A percentile compares a stretch with the other conserved stretches of the same genome.
Conservation (phyloP, 768 basidiomycete species). For the Pleurotus citrinopileatus region DNA sequence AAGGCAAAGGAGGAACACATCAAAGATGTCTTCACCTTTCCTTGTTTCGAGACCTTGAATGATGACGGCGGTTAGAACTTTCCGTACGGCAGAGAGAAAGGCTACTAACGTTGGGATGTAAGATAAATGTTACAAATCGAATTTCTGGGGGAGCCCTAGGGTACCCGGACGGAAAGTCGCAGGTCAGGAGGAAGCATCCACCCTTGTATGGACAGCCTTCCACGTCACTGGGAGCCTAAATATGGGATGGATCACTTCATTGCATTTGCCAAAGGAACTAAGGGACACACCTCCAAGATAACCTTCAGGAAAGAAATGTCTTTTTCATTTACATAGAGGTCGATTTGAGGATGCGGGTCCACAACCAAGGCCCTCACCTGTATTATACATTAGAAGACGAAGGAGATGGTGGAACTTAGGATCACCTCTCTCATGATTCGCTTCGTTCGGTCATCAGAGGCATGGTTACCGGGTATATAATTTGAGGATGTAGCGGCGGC, state of each 20-base stretch:
- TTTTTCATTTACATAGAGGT: slow-evolving; percentile 23
- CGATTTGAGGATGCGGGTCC: slow-evolving; percentile 24
- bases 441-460: slow-evolving; percentile 19
- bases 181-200: slow-evolving; percentile 24
- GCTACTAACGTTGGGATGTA: slow-evolving; percentile 25
- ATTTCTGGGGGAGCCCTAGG: slow-evolving; percentile 27
- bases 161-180: slow-evolving; percentile 22
- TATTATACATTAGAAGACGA: neutral
- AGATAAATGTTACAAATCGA: slow-evolving; percentile 25
- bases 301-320: slow-evolving; percentile 27
- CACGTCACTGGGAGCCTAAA: slow-evolving; percentile 22
- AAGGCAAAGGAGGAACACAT: neutral
- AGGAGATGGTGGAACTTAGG: neutral
- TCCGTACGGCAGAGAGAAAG: neutral
- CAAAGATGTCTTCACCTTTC: slow-evolving; percentile 17
- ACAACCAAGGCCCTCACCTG: slow-evolving; percentile 20
- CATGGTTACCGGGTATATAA: neutral
- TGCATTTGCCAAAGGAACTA: neutral
- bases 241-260: neutral
- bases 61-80: neutral
- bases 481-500: slow-evolving; percentile 9
- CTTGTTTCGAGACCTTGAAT: slow-evolving; percentile 27
- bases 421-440: slow-evolving; percentile 26
- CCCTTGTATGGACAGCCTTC: slow-evolving; percentile 22
- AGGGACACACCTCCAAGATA: slow-evolving; percentile 20